Base-by-base conservation (phyloP, 169 alveolate genomes). In the Toxoplasma gondii region DNA sequence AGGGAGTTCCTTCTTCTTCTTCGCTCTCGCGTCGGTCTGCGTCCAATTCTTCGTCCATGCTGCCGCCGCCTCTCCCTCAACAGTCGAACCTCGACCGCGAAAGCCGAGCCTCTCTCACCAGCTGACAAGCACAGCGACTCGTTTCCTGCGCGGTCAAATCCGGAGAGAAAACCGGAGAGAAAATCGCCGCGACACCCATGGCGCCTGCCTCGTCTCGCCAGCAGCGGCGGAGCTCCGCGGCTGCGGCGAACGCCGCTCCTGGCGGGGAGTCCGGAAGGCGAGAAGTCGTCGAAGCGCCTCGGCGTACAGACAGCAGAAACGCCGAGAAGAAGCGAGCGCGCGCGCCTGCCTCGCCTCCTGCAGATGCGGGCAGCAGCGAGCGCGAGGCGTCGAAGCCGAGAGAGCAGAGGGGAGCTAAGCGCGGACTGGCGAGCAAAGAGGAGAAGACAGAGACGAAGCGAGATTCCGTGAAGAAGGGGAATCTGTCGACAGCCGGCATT, bases 401-500 rank as follows among this genome's bases (percentile, higher is more conserved):
- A 7, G 67, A 9, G 24, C 10, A 24, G 43, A 36, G 22, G 43
- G n/a, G 43, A 74, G 84, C 24, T 16, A 64, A 10, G 38, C 39
- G 67, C 4, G 54, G 41, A 34, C 24, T 19, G n/a, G 67, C 67
- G 67, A 39, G 90, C 54, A 44, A 83, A 12, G 34, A 39, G 36
- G 43, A 16, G 38, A 39, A 29, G 53, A 44, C n/a, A n/a, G 80
- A 54, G 92, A 53, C 64, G 19, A 43, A 31, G 67, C n/a, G n/a
- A n/a, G n/a, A n/a, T n/a, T n/a, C n/a, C n/a, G n/a, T n/a, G n/a
- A 43, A 36, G 88, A 74, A 24, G 39, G 31, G 34, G 54, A 43
- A 19, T 86, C 45, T 27, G 84, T 64, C 44, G 88, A 93, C 88
- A 36, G 64, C 16, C 22, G 69, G 69, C 34, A 70, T 93, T 44